Percentiles rank a stretch among this genome's conserved stretches.
Conservation (phyloP, 306 rosid genomes). For the Arachis hypogaea region DNA sequence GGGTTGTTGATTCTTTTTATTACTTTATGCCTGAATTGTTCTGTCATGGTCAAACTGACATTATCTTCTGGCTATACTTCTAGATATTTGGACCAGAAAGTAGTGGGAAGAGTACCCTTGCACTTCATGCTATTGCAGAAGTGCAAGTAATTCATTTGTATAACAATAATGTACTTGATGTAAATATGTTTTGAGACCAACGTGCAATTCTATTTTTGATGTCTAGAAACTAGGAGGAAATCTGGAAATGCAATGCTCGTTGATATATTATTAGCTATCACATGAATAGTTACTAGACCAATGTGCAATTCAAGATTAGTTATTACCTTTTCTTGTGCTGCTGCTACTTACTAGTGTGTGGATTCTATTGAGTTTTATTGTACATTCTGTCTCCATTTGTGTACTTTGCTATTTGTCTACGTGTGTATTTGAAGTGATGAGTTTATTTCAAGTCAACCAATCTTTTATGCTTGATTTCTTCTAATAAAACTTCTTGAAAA, state of each 20-base stretch:
- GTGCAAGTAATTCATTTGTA: constrained; percentile 66
- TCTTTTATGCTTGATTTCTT: constrained; percentile 17
- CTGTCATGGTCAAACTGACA: constrained; percentile 20
- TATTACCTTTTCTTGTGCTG: constrained; percentile 8
- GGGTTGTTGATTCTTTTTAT: constrained; percentile 4
- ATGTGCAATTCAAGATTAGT: background rate
- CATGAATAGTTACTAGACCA: too few species aligned
- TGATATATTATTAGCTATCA: constrained; percentile 36
- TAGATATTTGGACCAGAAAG: constrained; percentile 99
- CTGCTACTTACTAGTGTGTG: background rate
- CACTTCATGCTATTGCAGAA: constrained; percentile 98
- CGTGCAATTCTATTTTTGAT: constrained; percentile 39
- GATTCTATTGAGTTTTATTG: background rate
- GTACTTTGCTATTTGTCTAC: constrained; percentile 28
- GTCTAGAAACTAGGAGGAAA: constrained; percentile 87
- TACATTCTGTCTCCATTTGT: constrained; percentile 20
- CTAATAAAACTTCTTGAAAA: constrained; percentile 5
- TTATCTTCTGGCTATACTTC: constrained; percentile 34
- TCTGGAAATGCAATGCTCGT: constrained; percentile 88
- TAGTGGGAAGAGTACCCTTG: constrained; percentile 97
- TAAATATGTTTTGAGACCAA: constrained; percentile 33
- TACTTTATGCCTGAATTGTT: background rate
- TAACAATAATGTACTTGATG: background rate
- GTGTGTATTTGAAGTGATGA: background rate
- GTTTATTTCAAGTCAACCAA: constrained; percentile 24